Conservation (phyloP, 2,329 filamentous ascomycete genomes). For the Venturia asperata region DNA sequence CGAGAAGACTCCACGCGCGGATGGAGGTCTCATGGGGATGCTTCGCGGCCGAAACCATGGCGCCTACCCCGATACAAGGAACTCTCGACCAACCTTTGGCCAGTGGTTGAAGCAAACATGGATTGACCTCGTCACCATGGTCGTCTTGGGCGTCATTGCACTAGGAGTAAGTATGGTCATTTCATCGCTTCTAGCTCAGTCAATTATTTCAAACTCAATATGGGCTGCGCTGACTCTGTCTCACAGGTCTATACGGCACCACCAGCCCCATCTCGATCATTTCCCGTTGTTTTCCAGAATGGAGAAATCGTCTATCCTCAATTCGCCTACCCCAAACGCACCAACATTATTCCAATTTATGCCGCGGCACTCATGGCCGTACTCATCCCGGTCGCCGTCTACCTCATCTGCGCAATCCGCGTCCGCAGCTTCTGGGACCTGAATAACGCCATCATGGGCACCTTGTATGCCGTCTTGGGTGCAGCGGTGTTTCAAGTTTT, state of each 20-base stretch:
- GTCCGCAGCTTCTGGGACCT: conserved; percentile 47
- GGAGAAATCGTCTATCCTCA: conserved; percentile 63
- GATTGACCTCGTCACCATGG: conserved; percentile 63
- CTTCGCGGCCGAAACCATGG: background rate
- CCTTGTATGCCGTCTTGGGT: conserved; percentile 50
- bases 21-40: background rate
- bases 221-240: background rate
- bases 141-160: conserved; percentile 56
- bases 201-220: background rate
- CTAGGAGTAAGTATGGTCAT: conserved; percentile 50
- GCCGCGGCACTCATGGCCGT: conserved; percentile 58
- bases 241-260: conserved; percentile 54
- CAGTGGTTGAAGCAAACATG: conserved; percentile 63
- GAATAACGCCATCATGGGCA: conserved; percentile 63
- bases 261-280: conserved; percentile 61
- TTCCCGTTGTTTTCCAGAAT: conserved; percentile 59
- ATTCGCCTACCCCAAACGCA: conserved; percentile 63
- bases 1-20: conserved; percentile 18
- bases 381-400: conserved; percentile 57
- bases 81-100: conserved; percentile 52
- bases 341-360: conserved; percentile 66
- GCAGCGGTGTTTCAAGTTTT: conserved; percentile 27
- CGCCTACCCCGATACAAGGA: conserved; percentile 35
- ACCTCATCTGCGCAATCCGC: conserved; percentile 60
- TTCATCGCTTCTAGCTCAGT: background rate